phyloP scores from a whole-genome alignment of 2,329 filamentous ascomycete species.

The Sphaerulina vaccinii region DNA sequence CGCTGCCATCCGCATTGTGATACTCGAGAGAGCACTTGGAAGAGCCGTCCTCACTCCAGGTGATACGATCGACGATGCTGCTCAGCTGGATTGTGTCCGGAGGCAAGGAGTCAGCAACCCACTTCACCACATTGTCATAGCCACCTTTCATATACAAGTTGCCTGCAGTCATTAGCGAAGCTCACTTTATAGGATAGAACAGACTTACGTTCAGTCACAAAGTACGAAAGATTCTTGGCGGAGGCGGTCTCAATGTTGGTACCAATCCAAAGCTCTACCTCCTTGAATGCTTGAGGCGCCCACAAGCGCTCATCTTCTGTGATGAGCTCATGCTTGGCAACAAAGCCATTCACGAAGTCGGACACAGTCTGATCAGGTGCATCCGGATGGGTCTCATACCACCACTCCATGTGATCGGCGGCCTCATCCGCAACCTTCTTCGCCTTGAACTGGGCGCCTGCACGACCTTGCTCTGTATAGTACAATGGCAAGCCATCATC shows the following conservation, averaged over 20 bases:
- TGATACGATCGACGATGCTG: slow-evolving; percentile 41
- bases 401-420: slow-evolving; percentile 45
- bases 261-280: slow-evolving; percentile 47
- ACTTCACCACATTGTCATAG: slow-evolving; percentile 46
- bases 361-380: slow-evolving; percentile 43
- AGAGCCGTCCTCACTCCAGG: slow-evolving; percentile 39
- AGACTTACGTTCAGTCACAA: slow-evolving; percentile 41
- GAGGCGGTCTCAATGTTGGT: slow-evolving; percentile 45
- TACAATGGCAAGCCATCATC: slow-evolving; percentile 46
- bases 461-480: slow-evolving; percentile 44
- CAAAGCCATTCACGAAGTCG: slow-evolving; percentile 44
- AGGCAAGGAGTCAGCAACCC: slow-evolving; percentile 42
- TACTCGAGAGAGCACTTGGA: slow-evolving; percentile 30
- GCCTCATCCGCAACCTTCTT: slow-evolving; percentile 49
- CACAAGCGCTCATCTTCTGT: slow-evolving; percentile 45
- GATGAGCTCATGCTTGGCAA: slow-evolving; percentile 43
- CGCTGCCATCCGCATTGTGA: slow-evolving; percentile 27
- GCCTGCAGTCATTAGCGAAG: neutral
- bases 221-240: slow-evolving; percentile 45
- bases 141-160: slow-evolving; percentile 49
- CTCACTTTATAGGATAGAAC: neutral
- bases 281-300: slow-evolving; percentile 46
- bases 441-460: slow-evolving; percentile 47
- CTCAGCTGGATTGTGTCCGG: slow-evolving; percentile 41
- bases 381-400: slow-evolving; percentile 43